phyloP scores from a whole-genome alignment of 2,329 filamentous ascomycete species.

The Fusarium papillatum region DNA sequence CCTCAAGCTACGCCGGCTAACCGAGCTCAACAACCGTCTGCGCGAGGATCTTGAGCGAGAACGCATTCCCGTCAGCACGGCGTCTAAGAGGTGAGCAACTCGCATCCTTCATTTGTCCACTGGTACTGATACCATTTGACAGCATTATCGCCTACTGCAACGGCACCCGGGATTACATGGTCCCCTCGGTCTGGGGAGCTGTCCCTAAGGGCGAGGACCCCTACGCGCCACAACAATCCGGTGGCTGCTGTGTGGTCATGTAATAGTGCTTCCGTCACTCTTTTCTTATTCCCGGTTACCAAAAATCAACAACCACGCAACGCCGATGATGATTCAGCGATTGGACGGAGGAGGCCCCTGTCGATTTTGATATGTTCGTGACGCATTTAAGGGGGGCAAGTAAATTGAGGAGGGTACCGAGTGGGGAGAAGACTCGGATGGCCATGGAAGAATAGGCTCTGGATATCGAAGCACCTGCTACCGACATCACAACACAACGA shows the following conservation, averaged over 20 bases:
- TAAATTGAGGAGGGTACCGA: constrained; percentile 34
- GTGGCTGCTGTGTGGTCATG: constrained; percentile 97
- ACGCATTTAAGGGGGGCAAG: constrained; percentile 37
- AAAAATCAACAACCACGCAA: constrained; percentile 45
- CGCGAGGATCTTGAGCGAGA: constrained; percentile 97
- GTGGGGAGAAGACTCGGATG: constrained; percentile 37
- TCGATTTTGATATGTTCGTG: constrained; percentile 46
- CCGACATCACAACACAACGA: constrained; percentile 29
- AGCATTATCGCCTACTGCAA: constrained; percentile 99
- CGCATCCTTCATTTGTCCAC: neutral
- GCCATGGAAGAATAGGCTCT: constrained; percentile 30
- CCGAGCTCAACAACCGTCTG: constrained; percentile 95
- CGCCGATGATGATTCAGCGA: constrained; percentile 49
- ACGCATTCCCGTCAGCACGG: constrained; percentile 95
- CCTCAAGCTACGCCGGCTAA: constrained; percentile 94
- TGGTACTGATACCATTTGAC: constrained; percentile 38
- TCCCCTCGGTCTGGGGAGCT: constrained; percentile 94
- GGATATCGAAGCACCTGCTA: constrained; percentile 40
- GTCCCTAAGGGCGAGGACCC: constrained; percentile 97
- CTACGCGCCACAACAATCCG: constrained; percentile 95
- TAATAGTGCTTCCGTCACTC: constrained; percentile 57
- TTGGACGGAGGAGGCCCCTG: constrained; percentile 44
- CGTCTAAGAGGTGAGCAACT: constrained; percentile 80
- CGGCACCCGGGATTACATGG: constrained; percentile 99
- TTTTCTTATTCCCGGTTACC: constrained; percentile 44